These are phyloP conservation scores for Trichocladium uniseriatum DNA, from an alignment of 495 filamentous ascomycete genomes.

Conservation along the genomic window DNA sequence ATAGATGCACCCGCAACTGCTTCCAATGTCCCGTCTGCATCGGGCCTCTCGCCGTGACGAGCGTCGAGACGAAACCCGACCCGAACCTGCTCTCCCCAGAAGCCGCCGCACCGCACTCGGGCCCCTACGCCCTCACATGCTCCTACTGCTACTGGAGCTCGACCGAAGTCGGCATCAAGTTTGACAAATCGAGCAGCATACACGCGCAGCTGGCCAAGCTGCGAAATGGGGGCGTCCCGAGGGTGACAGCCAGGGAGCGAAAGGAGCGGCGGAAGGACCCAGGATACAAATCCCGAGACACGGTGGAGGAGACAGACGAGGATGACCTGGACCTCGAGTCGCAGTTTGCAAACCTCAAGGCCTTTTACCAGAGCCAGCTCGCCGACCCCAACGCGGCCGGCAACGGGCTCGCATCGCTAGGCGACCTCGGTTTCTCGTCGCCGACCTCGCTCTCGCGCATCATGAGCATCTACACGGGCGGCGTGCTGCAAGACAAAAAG, in stretches of 20 bases:
- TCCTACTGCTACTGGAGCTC: constrained; percentile 88
- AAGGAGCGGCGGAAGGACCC: constrained; percentile 38
- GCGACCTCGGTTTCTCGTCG: constrained; percentile 60
- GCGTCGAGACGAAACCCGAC: constrained; percentile 47
- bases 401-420: constrained; percentile 44
- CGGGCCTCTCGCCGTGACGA: constrained; percentile 65
- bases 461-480: constrained; percentile 80
- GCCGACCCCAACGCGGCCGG: constrained; percentile 42
- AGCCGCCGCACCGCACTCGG: constrained; percentile 30
- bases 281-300: constrained; percentile 13
- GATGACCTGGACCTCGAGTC: constrained; percentile 32
- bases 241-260: constrained; percentile 32
- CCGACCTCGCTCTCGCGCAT: constrained; percentile 75
- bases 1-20: constrained; percentile 87
- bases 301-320: constrained; percentile 6
- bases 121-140: constrained; percentile 74
- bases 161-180: constrained; percentile 77
- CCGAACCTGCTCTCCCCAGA: constrained; percentile 30
- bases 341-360: constrained; percentile 50
- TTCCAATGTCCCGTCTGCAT: constrained; percentile 89
- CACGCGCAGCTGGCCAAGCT: constrained; percentile 64
- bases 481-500: constrained; percentile 51
- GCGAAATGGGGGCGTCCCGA: constrained; percentile 41
- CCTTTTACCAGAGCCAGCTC: constrained; percentile 66
- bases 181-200: constrained; percentile 79